Base-by-base conservation (phyloP, 1,284 basidiomycete species). In the Exobasidium rhododendri region DNA sequence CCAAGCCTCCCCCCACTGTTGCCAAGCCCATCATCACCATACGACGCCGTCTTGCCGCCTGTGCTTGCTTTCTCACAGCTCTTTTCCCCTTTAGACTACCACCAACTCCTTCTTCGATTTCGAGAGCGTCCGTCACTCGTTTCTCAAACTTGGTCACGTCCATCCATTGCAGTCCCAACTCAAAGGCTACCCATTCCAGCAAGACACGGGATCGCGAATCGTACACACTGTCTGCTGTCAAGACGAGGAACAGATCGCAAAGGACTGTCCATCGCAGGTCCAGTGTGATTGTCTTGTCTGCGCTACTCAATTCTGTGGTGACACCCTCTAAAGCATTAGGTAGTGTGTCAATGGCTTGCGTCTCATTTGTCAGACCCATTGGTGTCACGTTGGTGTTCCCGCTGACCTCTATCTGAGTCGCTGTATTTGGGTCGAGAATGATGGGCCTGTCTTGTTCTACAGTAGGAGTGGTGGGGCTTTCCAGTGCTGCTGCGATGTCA, bases 121-220 rank as follows among this genome's bases (percentile, higher is more conserved):
- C 76, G 29, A 79, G 64, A 3, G 76, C 70, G 32, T 79, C 76
- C 6, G 77, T 78, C 44, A 79, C 65, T 13, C 77, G 67, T 66
- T 77, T 79, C 51, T 79, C 77, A 58, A 79, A 79, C 29, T 78
- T 75, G n/a, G 75, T 77, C 35, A 79, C 71, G 53, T 79, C 77
- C 73, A 79, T 77, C 77, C 73, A 79, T 13, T 69, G 70, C 28
- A 79, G 71, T 1, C 69, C 70, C 43, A 79, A 70, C 22, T 69
- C 62, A 43, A 70, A 67, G 17, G 77, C 73, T 6, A 79, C 67
- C 29, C 66, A 63, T 64, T 78, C 76, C 46, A 79, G 70, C 26
- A 79, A 64, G 14, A 78, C 76, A 52, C 77, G 66, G 10, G 77
- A 79, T 5, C 77, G 73, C 5, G 77, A 68, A 40, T 79, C 77